A percentile compares a stretch with the other conserved stretches of the same genome.
phyloP scores from a whole-genome alignment of 805 yeast genomes.

The Zygoascus biomembranicola region DNA sequence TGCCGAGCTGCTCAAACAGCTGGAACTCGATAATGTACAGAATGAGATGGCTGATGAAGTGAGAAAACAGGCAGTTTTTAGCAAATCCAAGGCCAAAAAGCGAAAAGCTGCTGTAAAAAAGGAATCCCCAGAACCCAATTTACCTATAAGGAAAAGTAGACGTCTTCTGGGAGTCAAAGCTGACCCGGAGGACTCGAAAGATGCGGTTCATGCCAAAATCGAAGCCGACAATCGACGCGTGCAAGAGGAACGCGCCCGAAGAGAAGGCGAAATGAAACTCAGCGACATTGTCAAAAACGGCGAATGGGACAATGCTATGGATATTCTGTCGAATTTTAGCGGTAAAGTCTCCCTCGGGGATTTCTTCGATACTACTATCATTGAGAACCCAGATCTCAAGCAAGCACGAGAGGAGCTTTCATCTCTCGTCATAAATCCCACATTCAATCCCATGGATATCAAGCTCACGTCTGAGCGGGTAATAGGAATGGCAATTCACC shows the following conservation, averaged over 20 bases:
- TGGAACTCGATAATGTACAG: constrained; percentile 57
- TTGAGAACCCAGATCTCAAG: constrained; percentile 43
- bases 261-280: constrained; percentile 32
- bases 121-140: constrained; percentile 21
- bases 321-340: constrained; percentile 22
- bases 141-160: constrained; percentile 67
- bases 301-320: constrained; percentile 31
- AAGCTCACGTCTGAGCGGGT: constrained; percentile 61
- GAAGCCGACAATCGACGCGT: constrained; percentile 19
- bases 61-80: constrained; percentile 19
- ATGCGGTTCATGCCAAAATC: constrained; percentile 2
- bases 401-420: constrained; percentile 47
- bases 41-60: constrained; percentile 43
- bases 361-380: constrained; percentile 21
- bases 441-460: constrained; percentile 60
- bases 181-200: constrained; percentile 33
- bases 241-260: constrained; percentile 45
- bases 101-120: constrained; percentile 15
- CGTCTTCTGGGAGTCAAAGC: constrained; percentile 69
- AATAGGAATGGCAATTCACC: constrained; percentile 70
- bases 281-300: constrained; percentile 25
- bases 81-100: constrained; percentile 16
- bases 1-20: constrained; percentile 59
- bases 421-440: constrained; percentile 37
- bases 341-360: constrained; percentile 29